Percentiles rank a stretch among this genome's conserved stretches.
Evolutionary conservation across 2,329 filamentous ascomycete species (phyloP).

Genomic region (Pseudonectria foliicola): DNA sequence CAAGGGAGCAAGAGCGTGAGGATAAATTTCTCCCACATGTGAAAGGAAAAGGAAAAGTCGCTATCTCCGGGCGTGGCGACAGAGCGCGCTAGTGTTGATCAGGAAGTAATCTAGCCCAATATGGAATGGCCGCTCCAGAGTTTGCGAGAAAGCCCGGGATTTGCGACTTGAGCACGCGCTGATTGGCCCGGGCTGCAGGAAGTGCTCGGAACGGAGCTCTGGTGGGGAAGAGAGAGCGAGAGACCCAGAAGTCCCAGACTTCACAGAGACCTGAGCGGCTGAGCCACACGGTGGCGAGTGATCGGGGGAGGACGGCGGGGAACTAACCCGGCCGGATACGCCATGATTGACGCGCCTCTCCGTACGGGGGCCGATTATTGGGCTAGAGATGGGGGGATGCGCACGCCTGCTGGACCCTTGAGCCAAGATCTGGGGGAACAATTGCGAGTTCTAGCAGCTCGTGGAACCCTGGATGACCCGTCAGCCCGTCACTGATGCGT

Average conservation of each 20-base stretch:
- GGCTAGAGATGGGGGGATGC: no score
- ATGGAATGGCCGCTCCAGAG: constrained; percentile 5
- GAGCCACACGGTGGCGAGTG: constrained; percentile 24
- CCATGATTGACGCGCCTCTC: constrained; percentile 11
- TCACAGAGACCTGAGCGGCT: constrained; percentile 1
- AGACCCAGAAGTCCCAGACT: no score
- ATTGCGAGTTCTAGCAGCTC: no score
- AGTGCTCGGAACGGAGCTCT: constrained; percentile 8
- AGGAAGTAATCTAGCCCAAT: constrained; percentile 3
- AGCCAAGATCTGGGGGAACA: no score
- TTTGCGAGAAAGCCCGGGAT: constrained; percentile 26
- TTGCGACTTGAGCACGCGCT: constrained; percentile 1
- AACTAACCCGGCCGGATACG: background rate
- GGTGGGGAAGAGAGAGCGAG: no score
- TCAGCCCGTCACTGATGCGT: no score
- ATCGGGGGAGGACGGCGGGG: background rate
- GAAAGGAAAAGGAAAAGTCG: constrained; percentile 20
- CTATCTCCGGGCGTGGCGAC: constrained; percentile 21
- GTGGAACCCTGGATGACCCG: no score
- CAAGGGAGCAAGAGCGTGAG: constrained; percentile 10
- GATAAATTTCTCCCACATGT: constrained; percentile 22
- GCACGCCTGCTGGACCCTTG: no score
- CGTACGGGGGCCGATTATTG: no score
- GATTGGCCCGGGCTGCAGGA: constrained; percentile 22
- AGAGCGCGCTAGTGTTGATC: constrained; percentile 7